Percentiles rank a stretch among this genome's conserved stretches.
phyloP scores from a whole-genome alignment of 2,329 filamentous ascomycete species.

The Neopestalotiopsis clavispora region DNA sequence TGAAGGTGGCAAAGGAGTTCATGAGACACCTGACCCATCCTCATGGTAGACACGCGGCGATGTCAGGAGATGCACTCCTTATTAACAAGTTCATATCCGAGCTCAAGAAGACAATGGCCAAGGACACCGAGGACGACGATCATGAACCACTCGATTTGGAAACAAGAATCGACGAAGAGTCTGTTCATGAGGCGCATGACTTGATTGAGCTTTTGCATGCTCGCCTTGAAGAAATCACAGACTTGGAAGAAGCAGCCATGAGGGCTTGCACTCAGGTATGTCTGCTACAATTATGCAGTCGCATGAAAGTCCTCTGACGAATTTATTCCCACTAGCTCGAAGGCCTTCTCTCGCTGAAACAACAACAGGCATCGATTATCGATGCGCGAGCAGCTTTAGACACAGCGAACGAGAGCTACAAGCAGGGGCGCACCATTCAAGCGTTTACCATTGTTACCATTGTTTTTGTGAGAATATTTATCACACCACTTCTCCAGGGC shows the following conservation, averaged over 20 bases:
- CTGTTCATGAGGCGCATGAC: not conserved
- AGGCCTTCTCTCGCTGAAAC: slow-evolving; percentile 36
- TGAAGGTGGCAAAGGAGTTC: slow-evolving; percentile 22
- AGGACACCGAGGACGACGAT: not conserved
- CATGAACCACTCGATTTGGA: not conserved
- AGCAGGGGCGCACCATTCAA: slow-evolving; percentile 38
- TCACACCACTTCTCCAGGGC: not conserved
- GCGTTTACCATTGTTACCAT: slow-evolving; percentile 41
- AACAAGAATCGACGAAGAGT: not conserved
- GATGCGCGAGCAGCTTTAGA: slow-evolving; percentile 36
- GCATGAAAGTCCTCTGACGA: not conserved
- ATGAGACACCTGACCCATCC: slow-evolving; percentile 14
- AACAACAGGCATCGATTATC: slow-evolving; percentile 39
- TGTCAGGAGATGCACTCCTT: not conserved
- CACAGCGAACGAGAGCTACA: slow-evolving; percentile 34
- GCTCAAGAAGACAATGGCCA: not conserved
- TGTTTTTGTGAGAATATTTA: slow-evolving; percentile 37
- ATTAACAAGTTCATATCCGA: not conserved
- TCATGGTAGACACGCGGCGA: not conserved
- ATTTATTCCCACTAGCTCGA: slow-evolving; percentile 26
- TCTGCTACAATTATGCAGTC: not conserved
- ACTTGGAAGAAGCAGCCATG: slow-evolving; percentile 32
- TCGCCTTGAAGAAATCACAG: not conserved
- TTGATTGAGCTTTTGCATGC: not conserved
- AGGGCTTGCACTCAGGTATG: slow-evolving; percentile 28